Evolutionary conservation across 805 yeast species (phyloP).

Genomic region (Schwanniomyces vanrijiae): DNA sequence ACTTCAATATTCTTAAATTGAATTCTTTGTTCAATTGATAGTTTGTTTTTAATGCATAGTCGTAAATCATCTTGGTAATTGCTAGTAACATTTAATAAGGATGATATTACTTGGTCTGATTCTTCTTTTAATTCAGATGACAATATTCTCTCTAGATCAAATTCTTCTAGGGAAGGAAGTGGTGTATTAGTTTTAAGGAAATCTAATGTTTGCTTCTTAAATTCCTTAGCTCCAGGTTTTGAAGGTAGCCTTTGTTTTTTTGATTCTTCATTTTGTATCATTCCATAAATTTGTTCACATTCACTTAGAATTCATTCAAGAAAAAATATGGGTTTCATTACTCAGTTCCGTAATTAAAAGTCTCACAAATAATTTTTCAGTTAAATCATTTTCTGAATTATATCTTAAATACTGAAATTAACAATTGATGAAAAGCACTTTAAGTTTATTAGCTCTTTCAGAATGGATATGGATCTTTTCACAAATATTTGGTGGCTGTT

Average conservation of each 20-base stretch:
- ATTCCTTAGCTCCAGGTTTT: neutral
- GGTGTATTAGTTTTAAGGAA: slow-evolving; percentile 2
- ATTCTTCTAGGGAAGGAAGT: slow-evolving; percentile 30
- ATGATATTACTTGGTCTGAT: slow-evolving; percentile 26
- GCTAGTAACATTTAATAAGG: slow-evolving; percentile 24
- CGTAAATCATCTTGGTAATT: slow-evolving; percentile 39
- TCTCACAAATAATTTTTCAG: neutral
- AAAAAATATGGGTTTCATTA: neutral
- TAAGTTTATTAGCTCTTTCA: slow-evolving; percentile 1
- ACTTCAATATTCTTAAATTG: slow-evolving; percentile 40
- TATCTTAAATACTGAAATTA: neutral
- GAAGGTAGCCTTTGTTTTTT: neutral
- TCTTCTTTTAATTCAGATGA: slow-evolving; percentile 23
- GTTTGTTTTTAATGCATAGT: slow-evolving; percentile 29
- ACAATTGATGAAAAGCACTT: neutral
- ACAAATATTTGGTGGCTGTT: slow-evolving; percentile 70
- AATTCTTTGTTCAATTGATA: slow-evolving; percentile 39
- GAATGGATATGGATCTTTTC: slow-evolving; percentile 7
- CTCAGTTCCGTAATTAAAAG: neutral
- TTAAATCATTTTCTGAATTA: neutral
- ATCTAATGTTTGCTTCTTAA: neutral
- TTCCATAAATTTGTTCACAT: neutral
- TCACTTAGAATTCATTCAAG: neutral
- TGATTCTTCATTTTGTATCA: neutral
- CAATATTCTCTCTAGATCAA: slow-evolving; percentile 31